These are phyloP conservation scores for Bathelium albidoporum DNA, from an alignment of 495 filamentous ascomycete genomes.

Conservation along the genomic window DNA sequence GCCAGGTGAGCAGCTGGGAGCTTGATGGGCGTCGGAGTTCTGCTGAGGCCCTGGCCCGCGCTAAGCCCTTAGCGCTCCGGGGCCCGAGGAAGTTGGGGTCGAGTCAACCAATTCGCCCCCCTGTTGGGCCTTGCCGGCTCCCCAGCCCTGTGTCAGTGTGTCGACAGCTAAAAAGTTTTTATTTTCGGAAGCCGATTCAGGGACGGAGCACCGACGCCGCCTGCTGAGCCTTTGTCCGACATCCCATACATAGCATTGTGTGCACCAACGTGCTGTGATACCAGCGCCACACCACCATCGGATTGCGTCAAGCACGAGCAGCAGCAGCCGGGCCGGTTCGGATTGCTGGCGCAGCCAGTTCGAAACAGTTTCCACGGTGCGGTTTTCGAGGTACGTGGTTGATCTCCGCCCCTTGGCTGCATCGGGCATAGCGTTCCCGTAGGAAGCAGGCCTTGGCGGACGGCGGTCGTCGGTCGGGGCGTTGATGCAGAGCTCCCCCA, in stretches of 20 bases:
- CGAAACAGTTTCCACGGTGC: background rate
- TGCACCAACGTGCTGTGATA: too few species aligned
- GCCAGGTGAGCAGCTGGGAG: background rate
- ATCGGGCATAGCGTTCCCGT: background rate
- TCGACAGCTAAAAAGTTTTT: too few species aligned
- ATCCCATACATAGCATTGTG: background rate
- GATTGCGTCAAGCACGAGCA: too few species aligned
- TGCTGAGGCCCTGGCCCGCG: background rate
- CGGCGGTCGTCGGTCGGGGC: background rate
- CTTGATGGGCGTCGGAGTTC: slow-evolving; percentile 1
- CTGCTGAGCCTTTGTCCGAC: background rate
- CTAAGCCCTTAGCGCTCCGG: background rate
- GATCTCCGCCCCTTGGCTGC: background rate
- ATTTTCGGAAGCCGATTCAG: background rate
- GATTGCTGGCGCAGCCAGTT: background rate
- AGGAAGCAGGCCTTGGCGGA: background rate
- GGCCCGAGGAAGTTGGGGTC: background rate
- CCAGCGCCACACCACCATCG: too few species aligned
- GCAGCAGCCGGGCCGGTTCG: background rate
- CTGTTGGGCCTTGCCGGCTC: background rate
- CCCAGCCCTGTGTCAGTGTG: background rate
- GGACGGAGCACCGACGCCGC: background rate
- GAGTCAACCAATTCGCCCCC: background rate
- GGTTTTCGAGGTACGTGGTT: background rate
- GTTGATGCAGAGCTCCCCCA: background rate